Conservation (phyloP, 164 flowering plant genomes). For the Litsea cubeba region DNA sequence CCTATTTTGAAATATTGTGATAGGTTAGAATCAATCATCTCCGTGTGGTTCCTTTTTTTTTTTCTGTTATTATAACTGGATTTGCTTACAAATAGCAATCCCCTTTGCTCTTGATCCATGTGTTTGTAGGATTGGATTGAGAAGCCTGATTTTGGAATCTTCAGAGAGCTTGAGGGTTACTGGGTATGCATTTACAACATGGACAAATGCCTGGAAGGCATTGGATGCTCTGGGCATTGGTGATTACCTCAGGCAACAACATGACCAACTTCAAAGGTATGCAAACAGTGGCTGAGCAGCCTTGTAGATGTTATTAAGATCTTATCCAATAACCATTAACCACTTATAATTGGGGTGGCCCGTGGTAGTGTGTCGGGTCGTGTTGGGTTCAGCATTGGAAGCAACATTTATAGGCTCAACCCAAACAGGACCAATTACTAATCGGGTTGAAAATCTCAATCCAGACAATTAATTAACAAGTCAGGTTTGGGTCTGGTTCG, state of each 20-base stretch:
- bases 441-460: no score
- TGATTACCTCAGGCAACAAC: constrained; percentile 27
- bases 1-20: no score
- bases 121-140: constrained; percentile 27
- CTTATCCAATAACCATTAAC: neutral
- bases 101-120: neutral
- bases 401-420: no score
- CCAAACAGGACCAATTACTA: no score
- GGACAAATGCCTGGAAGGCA: constrained; percentile 55
- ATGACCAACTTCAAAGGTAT: constrained; percentile 28
- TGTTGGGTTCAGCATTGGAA: no score
- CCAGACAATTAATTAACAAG: no score
- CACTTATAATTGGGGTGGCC: neutral
- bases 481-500: no score
- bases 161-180: constrained; percentile 34
- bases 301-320: neutral
- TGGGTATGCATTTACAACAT: constrained; percentile 39
- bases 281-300: neutral
- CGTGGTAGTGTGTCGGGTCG: neutral
- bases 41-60: no score
- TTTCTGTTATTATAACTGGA: no score
- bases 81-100: neutral
- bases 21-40: no score
- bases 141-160: constrained; percentile 44
- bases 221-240: constrained; percentile 46